Percentiles rank a stretch among this genome's conserved stretches.
Evolutionary conservation across 495 filamentous ascomycete species (phyloP).

Genomic region (Lophiotrema nucula): DNA sequence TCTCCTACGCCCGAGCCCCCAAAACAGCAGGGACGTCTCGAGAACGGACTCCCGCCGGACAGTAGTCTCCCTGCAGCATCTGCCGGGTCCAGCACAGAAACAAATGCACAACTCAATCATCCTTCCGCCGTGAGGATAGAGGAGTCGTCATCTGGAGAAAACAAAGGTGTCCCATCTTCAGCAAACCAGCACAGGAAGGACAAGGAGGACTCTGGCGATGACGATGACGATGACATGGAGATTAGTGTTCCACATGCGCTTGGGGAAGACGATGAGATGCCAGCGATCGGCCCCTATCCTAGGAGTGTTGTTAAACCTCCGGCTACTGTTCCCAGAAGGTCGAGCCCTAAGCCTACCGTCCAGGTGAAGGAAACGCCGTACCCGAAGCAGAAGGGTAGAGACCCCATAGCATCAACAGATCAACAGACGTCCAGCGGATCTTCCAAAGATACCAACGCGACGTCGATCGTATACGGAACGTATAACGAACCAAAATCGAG

Average conservation of each 20-base stretch:
- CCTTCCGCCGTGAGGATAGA: no score
- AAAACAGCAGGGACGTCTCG: no score
- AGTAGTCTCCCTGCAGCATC: slow-evolving; percentile 9
- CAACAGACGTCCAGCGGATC: slow-evolving; percentile 8
- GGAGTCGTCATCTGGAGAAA: no score
- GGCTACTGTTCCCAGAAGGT: not conserved
- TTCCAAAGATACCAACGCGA: slow-evolving; percentile 5
- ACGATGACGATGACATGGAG: slow-evolving; percentile 26
- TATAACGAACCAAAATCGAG: slow-evolving; percentile 3
- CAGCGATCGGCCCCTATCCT: not conserved
- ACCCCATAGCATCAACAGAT: not conserved
- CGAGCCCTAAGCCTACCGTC: not conserved
- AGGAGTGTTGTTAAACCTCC: not conserved
- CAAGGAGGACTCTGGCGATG: no score
- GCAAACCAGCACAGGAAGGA: no score
- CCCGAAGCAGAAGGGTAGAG: slow-evolving; percentile 5
- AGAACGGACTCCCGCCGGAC: slow-evolving; percentile 22
- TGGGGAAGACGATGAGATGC: slow-evolving; percentile 8
- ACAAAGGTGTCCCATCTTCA: no score
- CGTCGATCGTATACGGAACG: slow-evolving; percentile 11
- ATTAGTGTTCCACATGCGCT: slow-evolving; percentile 16
- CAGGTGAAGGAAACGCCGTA: slow-evolving; percentile 29
- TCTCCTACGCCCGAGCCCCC: slow-evolving; percentile 1
- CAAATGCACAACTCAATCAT: no score
- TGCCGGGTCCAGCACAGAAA: not conserved